Base-by-base conservation (phyloP, 2,329 filamentous ascomycete genomes). In the Botrytis medusae region DNA sequence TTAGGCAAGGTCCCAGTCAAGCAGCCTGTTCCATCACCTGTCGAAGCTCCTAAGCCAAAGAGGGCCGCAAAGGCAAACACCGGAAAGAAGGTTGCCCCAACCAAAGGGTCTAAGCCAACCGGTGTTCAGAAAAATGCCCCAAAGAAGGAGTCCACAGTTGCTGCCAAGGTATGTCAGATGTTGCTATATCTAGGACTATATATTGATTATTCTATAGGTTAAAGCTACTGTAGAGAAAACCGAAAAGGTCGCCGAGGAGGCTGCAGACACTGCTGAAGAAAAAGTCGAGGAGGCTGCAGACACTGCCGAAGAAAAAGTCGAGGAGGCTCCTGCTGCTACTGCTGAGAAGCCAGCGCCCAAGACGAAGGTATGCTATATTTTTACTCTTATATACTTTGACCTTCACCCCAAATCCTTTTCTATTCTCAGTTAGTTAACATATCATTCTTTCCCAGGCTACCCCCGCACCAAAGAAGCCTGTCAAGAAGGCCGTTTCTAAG, bases 401-500 rank as follows among this genome's bases (percentile, higher is more conserved):
- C 14, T 69, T 42, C 65, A n/a, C n/a, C 10, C 51, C 9, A 16
- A 8, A 9, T 59, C 25, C 18, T 60, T 29, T 67, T 34, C 22
- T 44, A 12, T 44, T 12, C 16, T 16, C 51, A 32, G 25, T 5
- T 32, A 46, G 42, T 51, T 77, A 76, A 77, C 69, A 73, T 20
- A 22, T 12, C 34, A 16, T 46, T 48, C 44, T 54, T 57, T 46
- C 32, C 20, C 57, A 81, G 80, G 78, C 81, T 60, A 16, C 51
- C 2, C 80, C 82, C 25, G 81, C 79, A 34, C 79, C 82, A 70
- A 83, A 83, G 80, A 82, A 83, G 79, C 79, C 79, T 68, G 67
- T 10, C 40, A 69, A 69, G 48, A 69, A 69, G 29, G n/a, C 64
- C 8, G 62, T 46, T 51, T n/a, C 51, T 22, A 69, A 69, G 40